Conservation (phyloP, 495 filamentous ascomycete species). For the Tetracladium setigerum region DNA sequence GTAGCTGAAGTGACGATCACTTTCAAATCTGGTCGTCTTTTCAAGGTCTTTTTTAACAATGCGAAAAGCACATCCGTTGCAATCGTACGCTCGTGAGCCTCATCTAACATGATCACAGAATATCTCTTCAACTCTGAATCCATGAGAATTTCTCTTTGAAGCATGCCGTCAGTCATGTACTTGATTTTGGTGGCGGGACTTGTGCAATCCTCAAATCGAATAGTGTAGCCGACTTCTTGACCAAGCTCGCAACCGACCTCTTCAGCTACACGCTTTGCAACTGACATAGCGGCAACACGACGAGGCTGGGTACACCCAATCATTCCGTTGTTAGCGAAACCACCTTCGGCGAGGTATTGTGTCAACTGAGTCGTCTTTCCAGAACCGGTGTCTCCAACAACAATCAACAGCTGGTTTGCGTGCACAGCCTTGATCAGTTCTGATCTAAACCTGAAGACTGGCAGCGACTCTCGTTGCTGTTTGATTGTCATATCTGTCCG, state of each 20-base stretch:
- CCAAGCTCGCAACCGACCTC: conserved; percentile 91
- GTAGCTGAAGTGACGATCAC: conserved; percentile 96
- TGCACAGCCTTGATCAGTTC: conserved; percentile 82
- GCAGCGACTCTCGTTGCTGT: conserved; percentile 84
- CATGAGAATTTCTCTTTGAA: conserved; percentile 87
- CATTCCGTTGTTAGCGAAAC: conserved; percentile 81
- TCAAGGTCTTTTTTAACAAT: conserved; percentile 87
- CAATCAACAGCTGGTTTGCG: conserved; percentile 87
- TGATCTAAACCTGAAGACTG: conserved; percentile 83
- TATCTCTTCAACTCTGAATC: conserved; percentile 85
- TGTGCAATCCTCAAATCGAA: conserved; percentile 94
- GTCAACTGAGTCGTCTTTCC: conserved; percentile 97
- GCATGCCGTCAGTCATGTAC: conserved; percentile 99
- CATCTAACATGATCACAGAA: conserved; percentile 95
- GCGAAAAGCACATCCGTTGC: conserved; percentile 94
- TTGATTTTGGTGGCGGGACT: conserved; percentile 89
- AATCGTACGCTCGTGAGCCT: conserved; percentile 96
- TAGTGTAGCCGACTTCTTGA: conserved; percentile 92
- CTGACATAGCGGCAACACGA: conserved; percentile 94
- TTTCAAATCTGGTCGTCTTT: conserved; percentile 77
- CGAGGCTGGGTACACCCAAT: conserved; percentile 97
- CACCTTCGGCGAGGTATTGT: conserved; percentile 89
- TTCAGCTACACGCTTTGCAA: conserved; percentile 93
- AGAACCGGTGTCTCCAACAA: conserved; percentile 94
- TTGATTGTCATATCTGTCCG: conserved; percentile 90